Base-by-base conservation (phyloP, 306 rosid genomes). In the Vigna nakashimae region DNA sequence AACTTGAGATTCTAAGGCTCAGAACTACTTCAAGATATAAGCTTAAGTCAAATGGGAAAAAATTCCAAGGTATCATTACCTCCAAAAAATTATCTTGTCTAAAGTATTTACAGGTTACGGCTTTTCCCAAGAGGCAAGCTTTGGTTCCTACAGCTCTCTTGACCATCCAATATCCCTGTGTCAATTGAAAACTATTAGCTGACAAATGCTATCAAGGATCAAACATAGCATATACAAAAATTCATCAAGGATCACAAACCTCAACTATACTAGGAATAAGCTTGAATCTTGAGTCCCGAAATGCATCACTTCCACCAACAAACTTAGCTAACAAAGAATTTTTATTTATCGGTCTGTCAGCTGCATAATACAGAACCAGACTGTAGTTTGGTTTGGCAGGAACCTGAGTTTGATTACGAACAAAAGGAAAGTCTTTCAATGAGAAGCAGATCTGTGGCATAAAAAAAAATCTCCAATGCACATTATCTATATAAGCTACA, bases 81-180 rank as follows among this genome's bases (percentile, higher is more conserved):
- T 95, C 99, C 72, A 95, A 85, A 88, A 92, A 95, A 52, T 95
- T 95, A 65, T 92, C 97, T 75, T 80, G 98, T 82, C 92, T 87
- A 57, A 87, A 87, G 84, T 88, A 92, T 83, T 88, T 95, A 90
- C 99, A 95, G 24, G 92, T 91, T 43, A 95, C 88, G 45, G 99
- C 98, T 90, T 95, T 95, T 55, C 98, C 99, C 82, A 95, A 79
- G 63, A 95, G 83, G 90, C 99, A 95, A 79, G 98, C 99, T 88
- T 92, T 95, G 75, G 97, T 91, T 83, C 99, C 99, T 36, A 95
- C 99, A 51, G 99, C 99, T 72, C 99, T 91, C 88, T 92, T 95
- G 85, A 95, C 99, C 98, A 95, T 91, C 99, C 97, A 95, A 85
- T 95, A 95, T 80, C 99, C 99, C 99, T 92, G 87, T 69, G 65